Base-by-base conservation (phyloP, 177 flowering plant species). In the Telopea speciosissima region DNA sequence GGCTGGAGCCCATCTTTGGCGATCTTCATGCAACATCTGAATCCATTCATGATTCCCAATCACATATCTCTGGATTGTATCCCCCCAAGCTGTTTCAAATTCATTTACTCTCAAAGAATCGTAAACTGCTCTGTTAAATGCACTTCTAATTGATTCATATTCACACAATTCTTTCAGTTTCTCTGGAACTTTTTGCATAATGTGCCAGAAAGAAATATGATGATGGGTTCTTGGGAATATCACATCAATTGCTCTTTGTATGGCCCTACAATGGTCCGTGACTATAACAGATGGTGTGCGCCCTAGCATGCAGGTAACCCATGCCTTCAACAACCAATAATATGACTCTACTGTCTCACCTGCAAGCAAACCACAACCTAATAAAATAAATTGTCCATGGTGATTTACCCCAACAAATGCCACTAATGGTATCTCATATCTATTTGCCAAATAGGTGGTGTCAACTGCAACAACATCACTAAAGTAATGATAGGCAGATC, bases 1-100 rank as follows among this genome's bases (percentile, higher is more conserved):
- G 28, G 75, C 88, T 10, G 92, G 88, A 40, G 76, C 92, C 95
- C 95, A 90, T 58, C 76, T 73, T 60, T 81, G 84, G 63, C 95
- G 84, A 56, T 83, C 88, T 54, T 84, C 85, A 68, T 85, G 83
- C 49, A 87, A 73, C 14, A 65, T 42, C 54, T 70, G 80, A 66
- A 90, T 80, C 83, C 80, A 80, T 70, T 85, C 84, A 64, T 87
- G 73, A 69, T 80, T 80, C 40, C 68, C 63, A 16, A 87, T 17
- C 45, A 84, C 88, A 77, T 81, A 86, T 1, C 60, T 80, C 63
- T 80, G 82, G 70, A 82, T 78, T 85, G 84, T 78, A 69, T 77
- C 79, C 49, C 76, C 85, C 95, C 95, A 90, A 52, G 80, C 83
- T 54, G 66, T 65, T 78, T 90, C 95, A 82, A 88, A 90, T 24